A percentile compares a stretch with the other conserved stretches of the same genome.
These are phyloP conservation scores for Colletotrichum sp. DNA, from an alignment of 2,329 filamentous ascomycete species.

Conservation along the genomic window DNA sequence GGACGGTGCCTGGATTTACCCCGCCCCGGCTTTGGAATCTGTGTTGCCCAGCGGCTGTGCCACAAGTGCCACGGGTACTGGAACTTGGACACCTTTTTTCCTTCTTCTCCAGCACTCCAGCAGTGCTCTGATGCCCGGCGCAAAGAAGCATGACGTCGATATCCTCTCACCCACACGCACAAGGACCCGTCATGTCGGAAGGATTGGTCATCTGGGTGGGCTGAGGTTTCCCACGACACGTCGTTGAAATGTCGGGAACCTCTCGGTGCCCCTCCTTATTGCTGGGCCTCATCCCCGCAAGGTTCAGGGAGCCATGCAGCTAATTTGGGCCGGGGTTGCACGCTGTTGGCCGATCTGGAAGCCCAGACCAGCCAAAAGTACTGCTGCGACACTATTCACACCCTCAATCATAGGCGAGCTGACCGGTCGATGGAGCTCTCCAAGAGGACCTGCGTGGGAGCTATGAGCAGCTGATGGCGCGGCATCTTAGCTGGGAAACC, in stretches of 20 bases:
- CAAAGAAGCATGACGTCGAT: constrained; percentile 12
- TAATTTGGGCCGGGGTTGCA: neutral
- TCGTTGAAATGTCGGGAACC: neutral
- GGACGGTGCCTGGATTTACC: constrained; percentile 6
- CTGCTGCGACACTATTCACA: neutral
- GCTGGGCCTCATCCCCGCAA: constrained; percentile 4
- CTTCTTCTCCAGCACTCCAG: neutral
- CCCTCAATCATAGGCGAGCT: neutral
- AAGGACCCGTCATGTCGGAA: constrained; percentile 5
- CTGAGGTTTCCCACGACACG: neutral
- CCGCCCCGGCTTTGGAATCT: neutral
- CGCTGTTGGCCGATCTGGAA: constrained; percentile 5
- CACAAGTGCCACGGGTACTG: neutral
- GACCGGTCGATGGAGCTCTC: neutral
- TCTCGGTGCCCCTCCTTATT: neutral
- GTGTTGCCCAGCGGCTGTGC: neutral
- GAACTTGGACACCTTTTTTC: neutral
- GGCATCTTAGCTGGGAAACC: neutral
- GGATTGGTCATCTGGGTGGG: constrained; percentile 16
- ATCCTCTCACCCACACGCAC: constrained; percentile 8
- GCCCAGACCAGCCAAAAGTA: neutral
- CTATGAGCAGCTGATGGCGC: constrained; percentile 4
- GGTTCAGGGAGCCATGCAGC: constrained; percentile 1
- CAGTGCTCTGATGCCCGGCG: neutral
- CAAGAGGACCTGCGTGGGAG: neutral